A percentile compares a stretch with the other conserved stretches of the same genome.
Evolutionary conservation across 768 basidiomycete species (phyloP).

Genomic region (Psilocybe azurescens): DNA sequence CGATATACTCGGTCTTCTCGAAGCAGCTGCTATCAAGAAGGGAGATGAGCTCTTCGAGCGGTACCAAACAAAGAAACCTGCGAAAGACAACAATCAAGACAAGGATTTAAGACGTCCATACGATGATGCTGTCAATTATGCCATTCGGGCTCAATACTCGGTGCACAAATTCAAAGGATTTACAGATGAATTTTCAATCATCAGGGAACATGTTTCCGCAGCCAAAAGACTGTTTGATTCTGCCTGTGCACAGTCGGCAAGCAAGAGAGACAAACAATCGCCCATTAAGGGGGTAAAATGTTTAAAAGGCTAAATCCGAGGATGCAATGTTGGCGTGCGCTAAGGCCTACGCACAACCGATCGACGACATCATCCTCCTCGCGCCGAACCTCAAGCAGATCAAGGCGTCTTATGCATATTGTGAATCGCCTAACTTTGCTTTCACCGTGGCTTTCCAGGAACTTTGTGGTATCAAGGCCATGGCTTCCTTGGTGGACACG

Average conservation of each 20-base stretch:
- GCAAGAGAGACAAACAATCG: constrained; percentile 6
- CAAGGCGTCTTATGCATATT: constrained; percentile 65
- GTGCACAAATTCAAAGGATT: constrained; percentile 17
- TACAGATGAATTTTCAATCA: constrained; percentile 39
- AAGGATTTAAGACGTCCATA: constrained; percentile 47
- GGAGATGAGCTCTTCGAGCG: constrained; percentile 35
- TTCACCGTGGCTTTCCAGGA: constrained; percentile 59
- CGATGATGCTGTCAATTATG: constrained; percentile 27
- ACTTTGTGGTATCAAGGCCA: constrained; percentile 62
- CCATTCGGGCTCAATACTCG: neutral
- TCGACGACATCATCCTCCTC: constrained; percentile 30
- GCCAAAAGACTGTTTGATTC: constrained; percentile 24
- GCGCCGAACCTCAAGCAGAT: constrained; percentile 43
- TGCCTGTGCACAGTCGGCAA: constrained; percentile 10
- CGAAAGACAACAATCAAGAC: constrained; percentile 23
- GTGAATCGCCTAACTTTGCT: constrained; percentile 37
- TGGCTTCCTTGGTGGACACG: constrained; percentile 38
- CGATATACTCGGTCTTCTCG: constrained; percentile 51
- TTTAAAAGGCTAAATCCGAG: constrained; percentile 25
- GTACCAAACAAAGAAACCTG: constrained; percentile 34
- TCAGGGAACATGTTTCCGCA: constrained; percentile 43
- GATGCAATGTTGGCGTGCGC: constrained; percentile 32
- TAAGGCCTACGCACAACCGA: constrained; percentile 32
- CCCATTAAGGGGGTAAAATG: constrained; percentile 18
- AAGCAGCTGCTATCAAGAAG: constrained; percentile 42